These are phyloP conservation scores for Sisymbrium altissimum DNA, from an alignment of 345 rosid genomes.

Conservation along the genomic window DNA sequence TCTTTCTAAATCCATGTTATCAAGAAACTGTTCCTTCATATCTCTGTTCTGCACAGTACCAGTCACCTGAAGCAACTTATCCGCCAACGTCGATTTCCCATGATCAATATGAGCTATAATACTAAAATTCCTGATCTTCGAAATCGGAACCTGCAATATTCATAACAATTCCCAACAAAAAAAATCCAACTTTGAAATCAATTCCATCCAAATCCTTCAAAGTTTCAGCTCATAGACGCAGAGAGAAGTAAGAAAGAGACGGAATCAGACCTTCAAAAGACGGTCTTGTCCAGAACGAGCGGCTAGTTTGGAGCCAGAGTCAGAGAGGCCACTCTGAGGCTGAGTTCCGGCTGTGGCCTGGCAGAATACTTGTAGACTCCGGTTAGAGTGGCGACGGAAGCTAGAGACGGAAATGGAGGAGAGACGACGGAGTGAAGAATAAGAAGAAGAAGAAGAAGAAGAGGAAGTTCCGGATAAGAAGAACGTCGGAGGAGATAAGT, in stretches of 20 bases:
- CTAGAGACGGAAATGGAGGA: constrained; percentile 20
- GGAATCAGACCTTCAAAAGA: constrained; percentile 47
- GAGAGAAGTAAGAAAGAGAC: background rate
- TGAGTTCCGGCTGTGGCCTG: constrained; percentile 40
- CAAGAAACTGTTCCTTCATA: constrained; percentile 97
- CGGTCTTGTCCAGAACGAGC: constrained; percentile 67
- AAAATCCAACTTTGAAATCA: background rate
- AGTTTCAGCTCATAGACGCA: background rate
- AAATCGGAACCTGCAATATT: constrained; percentile 59
- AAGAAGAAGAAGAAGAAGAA: background rate
- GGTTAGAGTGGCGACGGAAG: background rate
- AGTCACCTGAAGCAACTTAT: constrained; percentile 88
- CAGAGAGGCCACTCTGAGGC: constrained; percentile 35
- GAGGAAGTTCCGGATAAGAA: constrained; percentile 44
- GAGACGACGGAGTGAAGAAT: background rate
- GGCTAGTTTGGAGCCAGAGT: constrained; percentile 34
- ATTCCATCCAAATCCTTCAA: background rate
- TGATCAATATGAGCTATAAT: constrained; percentile 98
- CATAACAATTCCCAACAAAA: background rate
- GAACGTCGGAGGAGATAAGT: constrained; percentile 39
- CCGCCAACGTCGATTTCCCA: constrained; percentile 95
- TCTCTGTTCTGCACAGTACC: constrained; percentile 94
- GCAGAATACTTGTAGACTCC: constrained; percentile 30
- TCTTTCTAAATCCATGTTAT: constrained; percentile 98
- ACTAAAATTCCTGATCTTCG: constrained; percentile 76